Percentiles rank a stretch among this genome's conserved stretches.
phyloP scores from a whole-genome alignment of 2,329 filamentous ascomycete genomes.

The Beauveria sp. region DNA sequence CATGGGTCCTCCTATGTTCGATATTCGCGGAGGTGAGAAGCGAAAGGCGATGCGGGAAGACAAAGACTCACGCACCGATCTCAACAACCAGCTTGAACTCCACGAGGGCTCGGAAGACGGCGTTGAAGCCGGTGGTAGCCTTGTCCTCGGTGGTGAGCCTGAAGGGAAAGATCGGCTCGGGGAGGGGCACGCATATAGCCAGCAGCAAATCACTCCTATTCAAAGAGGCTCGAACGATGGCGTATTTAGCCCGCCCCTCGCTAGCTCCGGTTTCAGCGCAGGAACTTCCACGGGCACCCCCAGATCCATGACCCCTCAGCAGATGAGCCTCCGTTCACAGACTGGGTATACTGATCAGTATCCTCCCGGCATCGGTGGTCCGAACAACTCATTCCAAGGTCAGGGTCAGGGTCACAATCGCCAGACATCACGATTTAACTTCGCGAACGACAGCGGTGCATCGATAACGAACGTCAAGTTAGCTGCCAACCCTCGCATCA shows the following conservation, averaged over 20 bases:
- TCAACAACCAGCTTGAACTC: constrained; percentile 39
- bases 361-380: constrained; percentile 48
- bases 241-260: constrained; percentile 46
- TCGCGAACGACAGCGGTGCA: constrained; percentile 64
- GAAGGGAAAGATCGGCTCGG: constrained; percentile 62
- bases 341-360: constrained; percentile 52
- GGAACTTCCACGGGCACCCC: constrained; percentile 46
- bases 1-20: constrained; percentile 65
- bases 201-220: constrained; percentile 64
- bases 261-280: constrained; percentile 39
- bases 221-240: constrained; percentile 53
- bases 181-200: constrained; percentile 44
- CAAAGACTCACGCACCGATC: constrained; percentile 48
- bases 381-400: constrained; percentile 38
- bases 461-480: constrained; percentile 58
- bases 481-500: constrained; percentile 68
- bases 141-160: constrained; percentile 86
- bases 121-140: constrained; percentile 71
- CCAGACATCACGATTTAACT: constrained; percentile 81
- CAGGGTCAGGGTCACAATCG: constrained; percentile 62
- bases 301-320: constrained; percentile 73
- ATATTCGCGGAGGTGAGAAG: constrained; percentile 73
- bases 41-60: constrained; percentile 71
- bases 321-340: constrained; percentile 61
- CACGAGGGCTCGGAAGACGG: constrained; percentile 59